Conservation (phyloP, 2,329 filamentous ascomycete genomes). For the Claviceps capensis region DNA sequence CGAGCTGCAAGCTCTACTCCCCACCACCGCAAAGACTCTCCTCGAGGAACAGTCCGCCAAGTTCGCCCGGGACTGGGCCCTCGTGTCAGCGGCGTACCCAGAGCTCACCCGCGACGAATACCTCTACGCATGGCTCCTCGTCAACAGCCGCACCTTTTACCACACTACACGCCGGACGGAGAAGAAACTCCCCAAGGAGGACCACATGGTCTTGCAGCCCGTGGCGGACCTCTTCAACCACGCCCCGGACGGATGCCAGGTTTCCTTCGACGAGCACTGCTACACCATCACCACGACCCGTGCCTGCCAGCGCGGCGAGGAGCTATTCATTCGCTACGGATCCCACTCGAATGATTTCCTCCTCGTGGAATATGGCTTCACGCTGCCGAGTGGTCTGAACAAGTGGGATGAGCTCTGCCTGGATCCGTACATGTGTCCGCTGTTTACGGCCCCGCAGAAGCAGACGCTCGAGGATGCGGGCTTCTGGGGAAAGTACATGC, state of each 20-base stretch:
- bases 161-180: conserved; percentile 33
- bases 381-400: conserved; percentile 28
- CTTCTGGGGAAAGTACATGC: conserved; percentile 37
- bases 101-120: conserved; percentile 25
- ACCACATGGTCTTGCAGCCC: conserved; percentile 56
- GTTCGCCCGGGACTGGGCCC: conserved; percentile 27
- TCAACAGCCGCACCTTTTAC: conserved; percentile 51
- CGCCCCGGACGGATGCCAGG: conserved; percentile 34
- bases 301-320: conserved; percentile 41
- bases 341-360: conserved; percentile 57
- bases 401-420: conserved; percentile 37
- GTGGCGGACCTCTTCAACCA: conserved; percentile 62
- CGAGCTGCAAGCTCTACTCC: conserved; percentile 30
- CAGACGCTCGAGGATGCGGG: conserved; percentile 28
- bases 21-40: conserved; percentile 26
- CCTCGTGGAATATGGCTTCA: conserved; percentile 51
- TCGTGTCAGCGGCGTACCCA: conserved; percentile 17
- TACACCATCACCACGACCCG: conserved; percentile 42
- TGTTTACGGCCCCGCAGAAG: conserved; percentile 20
- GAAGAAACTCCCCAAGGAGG: conserved; percentile 29
- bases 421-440: conserved; percentile 32
- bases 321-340: conserved; percentile 57
- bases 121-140: conserved; percentile 42
- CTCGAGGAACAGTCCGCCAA: conserved; percentile 38
- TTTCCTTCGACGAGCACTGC: conserved; percentile 33